Percentiles rank a stretch among this genome's conserved stretches.
Conservation (phyloP, 192 early-diverging fungal genomes). For the Coemansia reversa region DNA sequence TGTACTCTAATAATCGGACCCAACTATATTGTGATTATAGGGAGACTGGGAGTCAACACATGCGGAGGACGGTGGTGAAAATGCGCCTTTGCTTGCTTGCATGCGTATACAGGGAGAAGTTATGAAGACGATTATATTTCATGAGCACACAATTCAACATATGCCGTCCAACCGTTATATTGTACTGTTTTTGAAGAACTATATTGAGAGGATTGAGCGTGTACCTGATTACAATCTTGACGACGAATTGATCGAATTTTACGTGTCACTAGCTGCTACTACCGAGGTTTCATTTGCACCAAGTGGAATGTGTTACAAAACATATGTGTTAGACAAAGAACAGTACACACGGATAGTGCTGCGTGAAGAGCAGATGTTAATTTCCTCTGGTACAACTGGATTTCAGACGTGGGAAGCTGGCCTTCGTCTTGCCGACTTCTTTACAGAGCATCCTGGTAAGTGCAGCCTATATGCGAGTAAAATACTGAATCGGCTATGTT, state of each 20-base stretch:
- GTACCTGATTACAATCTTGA: slow-evolving; percentile 30
- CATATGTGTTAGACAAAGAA: slow-evolving; percentile 46
- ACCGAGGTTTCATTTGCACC: slow-evolving; percentile 13
- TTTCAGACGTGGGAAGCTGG: slow-evolving; percentile 66
- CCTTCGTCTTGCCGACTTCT: slow-evolving; percentile 56
- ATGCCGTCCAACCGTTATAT: slow-evolving; percentile 47
- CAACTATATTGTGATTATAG: slow-evolving; percentile 1
- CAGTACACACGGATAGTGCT: slow-evolving; percentile 53
- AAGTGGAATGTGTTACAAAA: slow-evolving; percentile 45
- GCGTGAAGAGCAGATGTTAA: slow-evolving; percentile 53
- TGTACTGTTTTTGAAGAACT: slow-evolving; percentile 43
- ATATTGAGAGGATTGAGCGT: slow-evolving; percentile 39
- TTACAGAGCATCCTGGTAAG: slow-evolving; percentile 52
- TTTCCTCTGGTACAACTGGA: slow-evolving; percentile 64
- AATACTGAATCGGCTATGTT: background rate
- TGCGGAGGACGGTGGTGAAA: slow-evolving; percentile 20
- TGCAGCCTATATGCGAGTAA: background rate
- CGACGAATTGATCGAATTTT: slow-evolving; percentile 50
- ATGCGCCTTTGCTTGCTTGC: slow-evolving; percentile 29
- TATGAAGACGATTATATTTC: slow-evolving; percentile 49
- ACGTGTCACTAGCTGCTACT: slow-evolving; percentile 33
- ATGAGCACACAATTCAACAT: slow-evolving; percentile 42
- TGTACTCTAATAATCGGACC: background rate
- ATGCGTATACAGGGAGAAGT: slow-evolving; percentile 43
- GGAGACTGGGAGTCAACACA: slow-evolving; percentile 32